Conservation (phyloP, 129 eudicot species). For the Solidago caesia region DNA sequence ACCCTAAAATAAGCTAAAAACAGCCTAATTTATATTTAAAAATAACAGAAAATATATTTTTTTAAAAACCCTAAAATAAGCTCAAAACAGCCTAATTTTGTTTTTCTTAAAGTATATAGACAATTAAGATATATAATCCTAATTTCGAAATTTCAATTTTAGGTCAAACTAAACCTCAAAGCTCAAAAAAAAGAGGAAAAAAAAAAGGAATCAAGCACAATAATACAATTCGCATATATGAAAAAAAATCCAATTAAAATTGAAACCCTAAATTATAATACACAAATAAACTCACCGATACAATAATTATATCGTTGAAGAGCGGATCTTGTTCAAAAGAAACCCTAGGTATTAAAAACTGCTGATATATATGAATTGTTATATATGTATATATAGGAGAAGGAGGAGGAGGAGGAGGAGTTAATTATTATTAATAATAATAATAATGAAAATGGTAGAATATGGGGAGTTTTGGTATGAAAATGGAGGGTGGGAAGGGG, state of each 20-base stretch:
- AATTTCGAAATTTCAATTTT: slow-evolving; percentile 5
- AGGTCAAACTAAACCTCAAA: slow-evolving; percentile 19
- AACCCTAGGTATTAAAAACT: slow-evolving; percentile 20
- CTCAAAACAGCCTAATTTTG: slow-evolving; percentile 9
- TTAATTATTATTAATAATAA: too few relatives aligned
- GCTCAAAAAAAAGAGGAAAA: background rate
- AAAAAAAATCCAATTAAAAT: background rate
- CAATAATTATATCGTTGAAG: slow-evolving; percentile 15
- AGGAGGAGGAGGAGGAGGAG: too few relatives aligned
- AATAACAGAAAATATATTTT: background rate
- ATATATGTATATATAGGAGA: background rate
- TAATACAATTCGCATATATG: slow-evolving; percentile 16
- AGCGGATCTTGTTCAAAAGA: slow-evolving; percentile 31
- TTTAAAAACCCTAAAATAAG: background rate
- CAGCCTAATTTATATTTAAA: background rate
- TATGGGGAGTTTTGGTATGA: too few relatives aligned
- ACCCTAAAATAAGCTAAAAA: slow-evolving; percentile 24
- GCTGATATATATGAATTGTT: slow-evolving; percentile 11
- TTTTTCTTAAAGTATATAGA: background rate
- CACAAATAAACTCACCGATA: slow-evolving; percentile 29
- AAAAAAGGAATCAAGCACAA: background rate
- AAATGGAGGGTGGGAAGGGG: too few relatives aligned
- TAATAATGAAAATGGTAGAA: too few relatives aligned
- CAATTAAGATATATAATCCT: background rate
- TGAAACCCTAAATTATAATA: background rate